Base-by-base conservation (phyloP, 345 rosid species). In the Dovyalis caffra region DNA sequence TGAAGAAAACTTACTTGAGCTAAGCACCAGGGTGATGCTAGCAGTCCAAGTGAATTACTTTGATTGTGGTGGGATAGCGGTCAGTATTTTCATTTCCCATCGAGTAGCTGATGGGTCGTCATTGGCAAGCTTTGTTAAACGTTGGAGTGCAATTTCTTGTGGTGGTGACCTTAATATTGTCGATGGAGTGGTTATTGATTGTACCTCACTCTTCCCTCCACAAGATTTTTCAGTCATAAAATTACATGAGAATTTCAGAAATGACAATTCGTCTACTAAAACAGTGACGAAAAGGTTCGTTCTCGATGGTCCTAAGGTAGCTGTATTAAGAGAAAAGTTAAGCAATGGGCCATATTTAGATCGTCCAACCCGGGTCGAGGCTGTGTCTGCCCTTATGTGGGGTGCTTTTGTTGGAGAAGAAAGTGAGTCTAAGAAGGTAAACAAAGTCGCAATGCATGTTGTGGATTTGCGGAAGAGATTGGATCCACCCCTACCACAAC, bases 191-290 rank as follows among this genome's bases (percentile, higher is more conserved):
- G 53, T 82, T 15, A 70, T 10, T 34, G 81, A 78, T 64, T 68
- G 77, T 68, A 77, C 58, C 4, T 29, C 69, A 9, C 33, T 83
- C 11, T 83, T 85, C 57, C 85, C 81, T n/a, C 83, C 73, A 3
- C 64, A 35, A 25, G 73, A 71, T 60, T 60, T 43, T 14, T 25
- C 33, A 3, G 68, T 64, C 68, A 63, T 70, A 15, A 58, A 68
- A 16, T 35, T 64, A 34, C 14, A 10, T 49, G 47, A 43, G 18
- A 26, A 16, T 1, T 20, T 37, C 28, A 4, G 18, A 0, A 49
- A 63, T 7, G 38, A 61, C 8, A 37, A 33, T 0, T 1, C 49
- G 21, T 11, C 10, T 3, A 63, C 34, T 1, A 20, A 61, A n/a
- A 69, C 26, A 1, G 33, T 49, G 68, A n/a, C 28, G 26, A 83